These are phyloP conservation scores for Fraxinus sp. DNA, from an alignment of 305 asterid genomes.

Conservation along the genomic window DNA sequence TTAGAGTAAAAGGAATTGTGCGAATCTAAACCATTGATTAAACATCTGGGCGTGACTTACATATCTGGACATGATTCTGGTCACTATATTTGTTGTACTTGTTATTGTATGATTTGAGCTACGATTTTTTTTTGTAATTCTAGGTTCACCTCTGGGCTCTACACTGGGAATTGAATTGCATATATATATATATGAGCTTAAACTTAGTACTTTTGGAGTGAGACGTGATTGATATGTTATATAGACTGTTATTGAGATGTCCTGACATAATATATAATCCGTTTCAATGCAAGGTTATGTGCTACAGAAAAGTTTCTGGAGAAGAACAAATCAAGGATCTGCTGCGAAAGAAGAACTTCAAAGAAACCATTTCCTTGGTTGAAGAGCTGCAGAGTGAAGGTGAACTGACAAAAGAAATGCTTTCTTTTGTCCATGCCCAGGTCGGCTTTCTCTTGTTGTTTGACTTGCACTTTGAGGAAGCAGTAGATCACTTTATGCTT, in stretches of 20 bases:
- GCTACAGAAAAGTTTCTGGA: slow-evolving; percentile 75
- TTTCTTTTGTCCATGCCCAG: slow-evolving; percentile 87
- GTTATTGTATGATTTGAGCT: slow-evolving; percentile 5
- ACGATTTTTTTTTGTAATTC: neutral
- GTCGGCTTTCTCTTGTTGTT: slow-evolving; percentile 91
- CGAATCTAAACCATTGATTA: neutral
- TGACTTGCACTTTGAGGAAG: slow-evolving; percentile 90
- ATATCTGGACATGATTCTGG: neutral
- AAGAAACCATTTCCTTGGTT: slow-evolving; percentile 75
- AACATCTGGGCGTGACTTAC: neutral
- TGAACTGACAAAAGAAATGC: slow-evolving; percentile 77
- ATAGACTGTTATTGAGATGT: slow-evolving; percentile 18
- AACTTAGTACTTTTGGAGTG: slow-evolving; percentile 10
- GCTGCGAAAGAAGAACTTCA: slow-evolving; percentile 72
- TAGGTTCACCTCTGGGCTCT: slow-evolving; percentile 5
- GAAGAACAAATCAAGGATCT: slow-evolving; percentile 89
- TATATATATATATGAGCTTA: neutral
- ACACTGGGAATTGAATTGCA: neutral
- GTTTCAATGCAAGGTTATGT: slow-evolving; percentile 59
- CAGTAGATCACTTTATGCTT: slow-evolving; percentile 86
- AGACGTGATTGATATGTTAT: neutral
- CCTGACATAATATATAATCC: slow-evolving; percentile 23
- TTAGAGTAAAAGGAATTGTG: neutral
- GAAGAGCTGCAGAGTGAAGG: slow-evolving; percentile 86
- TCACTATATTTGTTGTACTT: slow-evolving; percentile 8